Base-by-base conservation (phyloP, 495 filamentous ascomycete species). In the Venustampulla echinocandica region DNA sequence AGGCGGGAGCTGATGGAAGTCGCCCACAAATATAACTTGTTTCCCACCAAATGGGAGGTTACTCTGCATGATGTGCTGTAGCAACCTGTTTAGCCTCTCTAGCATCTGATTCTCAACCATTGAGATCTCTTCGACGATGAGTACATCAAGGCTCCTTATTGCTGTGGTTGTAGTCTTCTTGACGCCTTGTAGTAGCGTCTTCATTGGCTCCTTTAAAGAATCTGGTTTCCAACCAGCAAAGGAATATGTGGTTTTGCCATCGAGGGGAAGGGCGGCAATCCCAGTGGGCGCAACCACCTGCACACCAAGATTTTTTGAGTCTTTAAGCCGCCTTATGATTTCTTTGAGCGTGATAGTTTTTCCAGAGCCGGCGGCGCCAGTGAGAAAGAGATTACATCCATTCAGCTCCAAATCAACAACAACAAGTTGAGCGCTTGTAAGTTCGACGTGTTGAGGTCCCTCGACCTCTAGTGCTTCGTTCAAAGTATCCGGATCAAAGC, bases 311-410 rank as follows among this genome's bases (percentile, higher is more conserved):
- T 62, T 64, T 54, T 40, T 42, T 14, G 11, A 32, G 2, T 34
- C n/a, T 39, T 50, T 1, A 78, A 62, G 1, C 27, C 60, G 55
- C 19, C 50, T 56, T 5, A 62, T 62, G 43, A 76, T 72, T 9
- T 63, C 65, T 46, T 69, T 69, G 1, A 82, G 52, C 0, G 78
- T 76, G 0, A 70, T 76, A 0, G 74, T 77, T 50, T 82, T 82
- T 19, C 79, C 77, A 32, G 65, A 73, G 1, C 79, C 79, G 3
- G 77, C 79, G 0, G 74, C 74, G 9, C 79, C 79, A 0, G 77
- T 81, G 52, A 74, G 79, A 55, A 81, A 82, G 7, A 81, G 71
- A 40, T 82, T 82, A 10, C 47, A 25, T 0, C 74, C 68, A 5
- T 47, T 59, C 17, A 67, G 47, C 10, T 76, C 75, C 5, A 75